Evolutionary conservation across 257 asterid genomes (phyloP).

Genomic region (Lantana camara): DNA sequence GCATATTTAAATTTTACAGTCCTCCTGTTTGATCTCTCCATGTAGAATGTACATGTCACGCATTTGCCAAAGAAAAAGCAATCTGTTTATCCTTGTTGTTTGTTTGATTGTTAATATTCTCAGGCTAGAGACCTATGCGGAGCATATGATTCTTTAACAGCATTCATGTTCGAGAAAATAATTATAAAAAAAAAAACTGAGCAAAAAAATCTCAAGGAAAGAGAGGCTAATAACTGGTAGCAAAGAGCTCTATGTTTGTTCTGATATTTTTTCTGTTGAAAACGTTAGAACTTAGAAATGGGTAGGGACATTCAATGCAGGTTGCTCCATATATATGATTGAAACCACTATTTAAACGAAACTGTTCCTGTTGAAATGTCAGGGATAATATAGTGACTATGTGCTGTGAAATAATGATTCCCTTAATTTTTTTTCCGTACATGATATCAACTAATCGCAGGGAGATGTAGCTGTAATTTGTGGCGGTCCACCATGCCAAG

Average conservation of each 20-base stretch:
- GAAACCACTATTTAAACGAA: slow-evolving; percentile 4
- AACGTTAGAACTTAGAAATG: slow-evolving; percentile 6
- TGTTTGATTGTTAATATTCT: not conserved
- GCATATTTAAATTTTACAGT: slow-evolving; percentile 32
- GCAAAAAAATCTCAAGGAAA: slow-evolving; percentile 9
- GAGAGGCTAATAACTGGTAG: not conserved
- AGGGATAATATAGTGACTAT: not conserved
- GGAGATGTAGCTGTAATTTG: slow-evolving; percentile 56
- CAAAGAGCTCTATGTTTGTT: not conserved
- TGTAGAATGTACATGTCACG: not conserved
- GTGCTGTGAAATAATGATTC: slow-evolving; percentile 3
- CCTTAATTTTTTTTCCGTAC: slow-evolving; percentile 5
- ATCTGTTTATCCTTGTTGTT: not conserved
- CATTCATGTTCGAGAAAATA: not conserved
- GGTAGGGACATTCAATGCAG: slow-evolving; percentile 10
- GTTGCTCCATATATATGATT: slow-evolving; percentile 12
- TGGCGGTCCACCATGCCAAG: slow-evolving; percentile 68
- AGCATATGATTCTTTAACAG: slow-evolving; percentile 10
- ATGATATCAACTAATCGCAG: slow-evolving; percentile 33
- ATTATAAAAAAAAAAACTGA: not conserved
- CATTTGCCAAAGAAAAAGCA: not conserved
- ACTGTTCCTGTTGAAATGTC: slow-evolving; percentile 19
- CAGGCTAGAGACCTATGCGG: not conserved
- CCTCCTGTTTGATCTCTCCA: slow-evolving; percentile 39
- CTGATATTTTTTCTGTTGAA: not conserved